A percentile compares a stretch with the other conserved stretches of the same genome.
Conservation (phyloP, 192 early-diverging fungal genomes). For the Oehlia diaphana region DNA sequence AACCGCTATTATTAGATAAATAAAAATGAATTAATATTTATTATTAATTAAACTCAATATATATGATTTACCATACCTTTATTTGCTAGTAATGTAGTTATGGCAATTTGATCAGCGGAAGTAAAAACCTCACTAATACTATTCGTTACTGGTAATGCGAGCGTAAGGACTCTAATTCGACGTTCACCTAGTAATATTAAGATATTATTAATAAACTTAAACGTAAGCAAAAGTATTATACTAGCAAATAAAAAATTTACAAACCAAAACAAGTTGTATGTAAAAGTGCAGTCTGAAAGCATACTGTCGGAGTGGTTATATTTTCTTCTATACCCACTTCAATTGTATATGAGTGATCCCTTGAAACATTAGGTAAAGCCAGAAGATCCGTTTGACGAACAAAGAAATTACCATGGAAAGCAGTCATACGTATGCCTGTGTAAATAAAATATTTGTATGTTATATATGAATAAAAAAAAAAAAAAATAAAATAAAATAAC, state of each 20-base stretch:
- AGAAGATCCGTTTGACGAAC: constrained; percentile 91
- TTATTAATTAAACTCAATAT: not conserved
- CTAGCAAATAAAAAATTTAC: constrained; percentile 3
- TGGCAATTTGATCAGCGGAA: constrained; percentile 80
- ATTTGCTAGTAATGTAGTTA: constrained; percentile 79
- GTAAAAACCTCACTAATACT: constrained; percentile 79
- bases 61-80: constrained; percentile 57
- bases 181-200: constrained; percentile 63
- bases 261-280: constrained; percentile 82
- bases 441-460: not conserved
- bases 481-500: too few species aligned
- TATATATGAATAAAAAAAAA: not conserved
- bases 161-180: constrained; percentile 89
- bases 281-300: constrained; percentile 93
- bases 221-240: not conserved
- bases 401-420: constrained; percentile 98
- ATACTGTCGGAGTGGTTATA: constrained; percentile 71
- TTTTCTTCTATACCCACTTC: constrained; percentile 81
- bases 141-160: constrained; percentile 84
- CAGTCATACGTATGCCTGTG: constrained; percentile 67
- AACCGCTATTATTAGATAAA: constrained; percentile 57
- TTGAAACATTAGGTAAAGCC: constrained; percentile 88
- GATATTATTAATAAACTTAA: not conserved
- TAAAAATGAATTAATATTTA: not conserved
- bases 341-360: constrained; percentile 87